Evolutionary conservation across 176 grass and related monocot species (phyloP), one percentile per base, ranked within the genome.

Genomic region (Aegilops bicornis): DNA sequence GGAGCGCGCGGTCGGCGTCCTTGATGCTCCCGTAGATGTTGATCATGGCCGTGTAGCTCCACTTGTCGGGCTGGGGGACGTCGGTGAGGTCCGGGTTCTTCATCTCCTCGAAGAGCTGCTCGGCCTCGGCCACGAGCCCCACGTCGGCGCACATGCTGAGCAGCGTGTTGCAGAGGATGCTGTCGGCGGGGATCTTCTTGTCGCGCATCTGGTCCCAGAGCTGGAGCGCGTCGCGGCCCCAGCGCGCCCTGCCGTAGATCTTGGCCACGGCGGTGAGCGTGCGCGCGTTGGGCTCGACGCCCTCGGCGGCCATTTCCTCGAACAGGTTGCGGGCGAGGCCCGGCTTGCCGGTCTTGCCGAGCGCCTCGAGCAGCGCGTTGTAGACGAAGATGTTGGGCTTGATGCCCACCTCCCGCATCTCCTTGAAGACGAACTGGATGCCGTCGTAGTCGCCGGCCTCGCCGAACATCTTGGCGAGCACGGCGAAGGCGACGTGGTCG

Each of bases 131-230:
- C 1, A 94, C 88, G 1, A 93, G 78, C 4, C 90, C 96, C 1
- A 98, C 91, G 84, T 98, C 93, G 0, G 90, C 89, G n/a, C 96
- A 98, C 93, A 98, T 98, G 89, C 91, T 94, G 10, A 98, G 77
- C 73, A 98, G 81, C 8, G 96, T 98, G 79, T 98, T 98, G 88
- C 94, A 98, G 2, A 98, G 87, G 71, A 95, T 95, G 90, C 84
- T 89, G 16, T 98, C 96, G 36, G 89, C 86, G 0, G 96, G 96
- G 79, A 92, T 88, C 50, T 82, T 95, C 35, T 84, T 92, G 4
- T 71, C 68, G 52, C 83, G 91, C 91, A 98, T 95, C 42, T 84
- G 76, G 16, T 90, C 61, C 93, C 93, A 98, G 56, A 98, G 86
- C 48, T 89, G 86, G 84, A 98, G 83, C 15, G 96, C 96, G 70